Conservation (phyloP, 345 rosid genomes). For the Conringia planisiliqua region DNA sequence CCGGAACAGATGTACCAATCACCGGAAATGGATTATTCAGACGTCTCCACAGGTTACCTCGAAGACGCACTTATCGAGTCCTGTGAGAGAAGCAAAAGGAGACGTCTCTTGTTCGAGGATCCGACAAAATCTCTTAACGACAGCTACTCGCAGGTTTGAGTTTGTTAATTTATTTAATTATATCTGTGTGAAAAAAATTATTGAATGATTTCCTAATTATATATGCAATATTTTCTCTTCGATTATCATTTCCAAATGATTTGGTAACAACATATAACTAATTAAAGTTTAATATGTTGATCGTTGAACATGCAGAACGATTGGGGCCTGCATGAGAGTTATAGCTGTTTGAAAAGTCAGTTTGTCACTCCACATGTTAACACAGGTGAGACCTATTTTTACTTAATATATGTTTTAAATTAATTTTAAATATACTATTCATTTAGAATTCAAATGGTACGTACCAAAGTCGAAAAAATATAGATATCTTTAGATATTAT, state of each 20-base stretch:
- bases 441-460: not conserved
- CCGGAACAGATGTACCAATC: slow-evolving; percentile 32
- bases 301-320: slow-evolving; percentile 42
- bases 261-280: not conserved
- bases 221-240: not conserved
- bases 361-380: slow-evolving; percentile 24
- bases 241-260: slow-evolving; percentile 22
- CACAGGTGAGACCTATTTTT: slow-evolving; percentile 38
- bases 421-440: not conserved
- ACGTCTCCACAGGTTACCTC: slow-evolving; percentile 81
- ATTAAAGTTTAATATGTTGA: not conserved
- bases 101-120: slow-evolving; percentile 50
- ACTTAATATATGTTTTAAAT: not conserved
- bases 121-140: not conserved
- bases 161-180: not conserved
- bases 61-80: slow-evolving; percentile 79
- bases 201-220: not conserved
- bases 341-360: slow-evolving; percentile 44
- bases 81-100: slow-evolving; percentile 60
- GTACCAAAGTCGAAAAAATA: too few species aligned
- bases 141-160: slow-evolving; percentile 23
- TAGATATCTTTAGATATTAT: too few species aligned
- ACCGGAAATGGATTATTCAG: slow-evolving; percentile 40
- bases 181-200: not conserved
- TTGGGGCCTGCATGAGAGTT: slow-evolving; percentile 57